Evolutionary conservation across 116 monocot genomes (phyloP).

Genomic region (Phalaenopsis hybrid): DNA sequence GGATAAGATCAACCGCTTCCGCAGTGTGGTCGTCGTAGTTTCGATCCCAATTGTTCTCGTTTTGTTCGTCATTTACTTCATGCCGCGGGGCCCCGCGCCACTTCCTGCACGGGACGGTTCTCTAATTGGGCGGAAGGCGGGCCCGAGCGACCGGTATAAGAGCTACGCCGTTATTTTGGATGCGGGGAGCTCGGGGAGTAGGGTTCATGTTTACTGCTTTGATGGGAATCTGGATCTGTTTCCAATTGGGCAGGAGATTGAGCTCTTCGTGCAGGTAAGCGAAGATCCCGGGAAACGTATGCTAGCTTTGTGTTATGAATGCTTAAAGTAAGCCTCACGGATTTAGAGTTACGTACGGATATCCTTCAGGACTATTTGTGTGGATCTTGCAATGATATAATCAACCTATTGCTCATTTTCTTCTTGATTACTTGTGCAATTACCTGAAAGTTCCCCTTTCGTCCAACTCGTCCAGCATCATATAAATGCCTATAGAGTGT

Average conservation of each 20-base stretch:
- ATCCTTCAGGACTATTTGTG: neutral
- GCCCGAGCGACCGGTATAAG: conserved; percentile 26
- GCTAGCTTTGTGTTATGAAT: neutral
- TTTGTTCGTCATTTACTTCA: conserved; percentile 48
- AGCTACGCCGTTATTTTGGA: conserved; percentile 89
- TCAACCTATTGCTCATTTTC: neutral
- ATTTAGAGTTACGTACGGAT: neutral
- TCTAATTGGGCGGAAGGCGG: conserved; percentile 34
- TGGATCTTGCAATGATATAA: neutral
- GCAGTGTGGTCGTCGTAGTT: conserved; percentile 40
- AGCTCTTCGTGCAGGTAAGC: conserved; percentile 73
- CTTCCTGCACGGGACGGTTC: conserved; percentile 2
- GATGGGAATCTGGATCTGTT: conserved; percentile 60
- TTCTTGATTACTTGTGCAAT: neutral
- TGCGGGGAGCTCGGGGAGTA: conserved; percentile 92
- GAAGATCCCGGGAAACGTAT: neutral
- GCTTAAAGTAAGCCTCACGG: neutral
- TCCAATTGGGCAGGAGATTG: conserved; percentile 69
- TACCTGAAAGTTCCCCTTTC: neutral
- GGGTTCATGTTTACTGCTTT: conserved; percentile 91
- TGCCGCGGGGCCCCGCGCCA: conserved; percentile 27
- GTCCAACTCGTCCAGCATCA: neutral
- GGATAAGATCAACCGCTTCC: conserved; percentile 55
- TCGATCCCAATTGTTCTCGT: conserved; percentile 42
- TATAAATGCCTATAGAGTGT: neutral